Conservation (phyloP, 2,329 filamentous ascomycete species). For the Diplocarpon mali region DNA sequence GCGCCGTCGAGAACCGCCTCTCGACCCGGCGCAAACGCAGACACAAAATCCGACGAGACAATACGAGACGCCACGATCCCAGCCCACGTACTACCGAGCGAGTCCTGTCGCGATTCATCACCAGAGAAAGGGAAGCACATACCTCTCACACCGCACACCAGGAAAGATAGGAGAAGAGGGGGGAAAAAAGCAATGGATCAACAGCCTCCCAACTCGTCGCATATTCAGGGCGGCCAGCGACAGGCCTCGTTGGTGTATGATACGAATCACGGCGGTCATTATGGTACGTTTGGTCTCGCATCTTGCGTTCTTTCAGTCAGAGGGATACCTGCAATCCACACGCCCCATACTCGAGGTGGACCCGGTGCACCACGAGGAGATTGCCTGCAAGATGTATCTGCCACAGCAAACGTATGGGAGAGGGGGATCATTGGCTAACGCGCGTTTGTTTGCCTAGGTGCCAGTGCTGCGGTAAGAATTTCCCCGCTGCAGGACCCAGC, state of each 20-base stretch:
- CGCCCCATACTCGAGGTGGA: not conserved
- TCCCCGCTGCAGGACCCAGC: too few species aligned
- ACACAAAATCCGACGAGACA: not conserved
- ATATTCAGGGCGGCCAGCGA: constrained; percentile 40
- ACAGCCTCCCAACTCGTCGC: constrained; percentile 37
- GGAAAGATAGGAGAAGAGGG: not conserved
- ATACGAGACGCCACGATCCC: not conserved
- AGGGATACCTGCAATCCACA: not conserved
- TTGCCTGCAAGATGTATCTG: not conserved
- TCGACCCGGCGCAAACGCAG: not conserved
- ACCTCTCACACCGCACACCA: too few species aligned
- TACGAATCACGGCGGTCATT: constrained; percentile 63
- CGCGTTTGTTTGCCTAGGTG: constrained; percentile 36
- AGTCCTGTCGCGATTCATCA: too few species aligned
- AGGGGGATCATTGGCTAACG: constrained; percentile 18
- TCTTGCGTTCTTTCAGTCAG: not conserved
- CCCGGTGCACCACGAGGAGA: not conserved
- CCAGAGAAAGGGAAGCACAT: too few species aligned
- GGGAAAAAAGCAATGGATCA: constrained; percentile 1
- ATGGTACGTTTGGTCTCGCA: constrained; percentile 44
- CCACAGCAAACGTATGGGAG: constrained; percentile 6
- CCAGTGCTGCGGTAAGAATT: constrained; percentile 51
- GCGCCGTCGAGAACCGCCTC: not conserved
- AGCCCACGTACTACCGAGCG: too few species aligned
- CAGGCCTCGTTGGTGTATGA: constrained; percentile 58